Percentiles rank a stretch among this genome's conserved stretches.
phyloP scores from a whole-genome alignment of 768 basidiomycete genomes.

The Zangia roseola region DNA sequence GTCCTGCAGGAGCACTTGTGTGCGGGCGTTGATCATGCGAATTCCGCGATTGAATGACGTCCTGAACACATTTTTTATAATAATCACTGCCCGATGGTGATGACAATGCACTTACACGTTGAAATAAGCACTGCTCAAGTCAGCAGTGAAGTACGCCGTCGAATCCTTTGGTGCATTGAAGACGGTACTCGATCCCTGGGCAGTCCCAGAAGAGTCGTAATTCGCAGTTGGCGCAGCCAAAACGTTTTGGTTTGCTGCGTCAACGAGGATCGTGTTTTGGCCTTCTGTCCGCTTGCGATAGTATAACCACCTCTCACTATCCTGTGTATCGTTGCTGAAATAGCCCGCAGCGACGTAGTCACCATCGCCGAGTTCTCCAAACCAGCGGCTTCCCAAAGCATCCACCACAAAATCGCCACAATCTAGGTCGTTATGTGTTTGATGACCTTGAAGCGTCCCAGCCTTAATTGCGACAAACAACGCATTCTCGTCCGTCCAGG shows the following conservation, averaged over 20 bases:
- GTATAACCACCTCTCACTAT: conserved; percentile 78
- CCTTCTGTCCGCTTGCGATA: conserved; percentile 97
- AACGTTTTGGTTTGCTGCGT: conserved; percentile 78
- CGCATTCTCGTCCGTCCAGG: conserved; percentile 87
- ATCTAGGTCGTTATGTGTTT: conserved; percentile 95
- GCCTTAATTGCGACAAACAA: conserved; percentile 89
- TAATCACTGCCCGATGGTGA: conserved; percentile 7
- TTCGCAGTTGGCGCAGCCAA: conserved; percentile 55
- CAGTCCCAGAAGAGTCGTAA: conserved; percentile 53
- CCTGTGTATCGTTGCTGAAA: conserved; percentile 73
- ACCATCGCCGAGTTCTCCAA: conserved; percentile 89
- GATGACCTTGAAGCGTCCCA: conserved; percentile 75
- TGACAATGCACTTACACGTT: conserved; percentile 51
- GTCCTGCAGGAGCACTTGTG: conserved; percentile 91
- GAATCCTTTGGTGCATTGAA: conserved; percentile 59
- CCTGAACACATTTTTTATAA: conserved; percentile 37
- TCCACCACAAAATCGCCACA: conserved; percentile 95
- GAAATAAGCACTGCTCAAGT: conserved; percentile 76
- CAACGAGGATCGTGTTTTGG: conserved; percentile 89
- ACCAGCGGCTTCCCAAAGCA: conserved; percentile 90
- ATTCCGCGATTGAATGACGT: conserved; percentile 81
- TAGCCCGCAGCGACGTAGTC: conserved; percentile 79
- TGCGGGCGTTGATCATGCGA: conserved; percentile 76
- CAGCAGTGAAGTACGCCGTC: conserved; percentile 78
- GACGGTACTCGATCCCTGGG: conserved; percentile 86